Percentiles rank a stretch among this genome's conserved stretches.
phyloP scores from a whole-genome alignment of 2,329 filamentous ascomycete genomes.

The Botryotinia calthae region DNA sequence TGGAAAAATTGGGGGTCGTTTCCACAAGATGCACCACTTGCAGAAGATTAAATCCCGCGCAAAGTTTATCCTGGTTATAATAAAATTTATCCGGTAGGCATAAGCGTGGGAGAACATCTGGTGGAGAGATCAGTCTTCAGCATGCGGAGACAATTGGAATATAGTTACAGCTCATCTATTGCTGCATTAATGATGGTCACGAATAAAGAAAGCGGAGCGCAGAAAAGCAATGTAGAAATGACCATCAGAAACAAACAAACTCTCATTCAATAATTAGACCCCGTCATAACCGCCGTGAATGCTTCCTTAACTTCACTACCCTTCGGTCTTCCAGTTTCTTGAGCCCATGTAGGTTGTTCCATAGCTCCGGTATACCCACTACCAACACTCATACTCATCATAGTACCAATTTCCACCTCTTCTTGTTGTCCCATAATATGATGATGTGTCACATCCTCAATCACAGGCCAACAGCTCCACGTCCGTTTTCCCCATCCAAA shows the following conservation, averaged over 20 bases:
- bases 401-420: neutral
- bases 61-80: accelerated
- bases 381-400: conserved; percentile 7
- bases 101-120: neutral
- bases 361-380: conserved; percentile 1
- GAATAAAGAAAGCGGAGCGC: neutral
- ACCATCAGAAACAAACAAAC: neutral
- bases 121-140: neutral
- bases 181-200: neutral
- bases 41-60: too few species aligned
- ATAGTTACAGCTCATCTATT: neutral
- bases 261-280: conserved; percentile 2
- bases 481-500: conserved; percentile 30
- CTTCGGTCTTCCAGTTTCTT: neutral
- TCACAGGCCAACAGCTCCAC: conserved; percentile 31
- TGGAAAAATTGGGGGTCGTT: accelerated
- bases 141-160: neutral
- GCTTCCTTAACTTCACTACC: conserved; percentile 20
- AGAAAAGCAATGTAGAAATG: neutral
- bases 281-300: conserved; percentile 23
- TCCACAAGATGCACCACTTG: neutral
- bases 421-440: neutral
- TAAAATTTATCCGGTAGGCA: accelerated
- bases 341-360: neutral
- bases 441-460: neutral